Evolutionary conservation across 139 green algal species (phyloP), one percentile per base, ranked within the genome.

Genomic region (Haematococcus lacustris): DNA sequence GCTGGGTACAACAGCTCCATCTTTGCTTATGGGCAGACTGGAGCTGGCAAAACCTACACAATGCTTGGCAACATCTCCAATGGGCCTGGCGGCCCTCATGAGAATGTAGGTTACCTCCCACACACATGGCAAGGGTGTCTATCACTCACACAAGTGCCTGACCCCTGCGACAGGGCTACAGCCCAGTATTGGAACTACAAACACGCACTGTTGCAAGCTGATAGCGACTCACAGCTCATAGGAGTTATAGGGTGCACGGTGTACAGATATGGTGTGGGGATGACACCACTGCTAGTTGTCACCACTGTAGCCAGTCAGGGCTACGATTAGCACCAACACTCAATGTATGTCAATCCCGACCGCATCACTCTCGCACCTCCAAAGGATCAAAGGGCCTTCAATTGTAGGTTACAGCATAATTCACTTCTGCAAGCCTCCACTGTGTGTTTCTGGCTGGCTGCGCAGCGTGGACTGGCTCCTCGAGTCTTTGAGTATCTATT

Each of bases 401-500:
- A 33, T 13, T 66, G 59, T n/a, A n/a, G n/a, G n/a, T n/a, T n/a
- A n/a, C n/a, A n/a, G n/a, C n/a, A n/a, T n/a, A n/a, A n/a, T n/a
- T n/a, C n/a, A n/a, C n/a, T n/a, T 23, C n/a, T 62, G n/a, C 13
- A 21, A 30, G n/a, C 4, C 6, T 26, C 66, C 5, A 33, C 4
- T 71, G 33, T 35, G 37, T 70, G 38, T n/a, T n/a, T n/a, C n/a
- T n/a, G 21, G 3, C 23, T 53, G 35, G 6, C 28, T 51, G 9
- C n/a, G 74, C 74, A 89, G 70, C 78, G 88, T 6, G 93, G 93
- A 2, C 76, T 98, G 40, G 91, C 86, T 3, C 88, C 88, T 6
- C 78, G 92, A 1, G 79, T 93, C 9, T 95, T 97, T 77, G 80
- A 95, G 75, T 79, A 94, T 68, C 73, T 97, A 3, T 97, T 97